phyloP scores from a whole-genome alignment of 176 grass and related monocot species.

The Triticum urartu region DNA sequence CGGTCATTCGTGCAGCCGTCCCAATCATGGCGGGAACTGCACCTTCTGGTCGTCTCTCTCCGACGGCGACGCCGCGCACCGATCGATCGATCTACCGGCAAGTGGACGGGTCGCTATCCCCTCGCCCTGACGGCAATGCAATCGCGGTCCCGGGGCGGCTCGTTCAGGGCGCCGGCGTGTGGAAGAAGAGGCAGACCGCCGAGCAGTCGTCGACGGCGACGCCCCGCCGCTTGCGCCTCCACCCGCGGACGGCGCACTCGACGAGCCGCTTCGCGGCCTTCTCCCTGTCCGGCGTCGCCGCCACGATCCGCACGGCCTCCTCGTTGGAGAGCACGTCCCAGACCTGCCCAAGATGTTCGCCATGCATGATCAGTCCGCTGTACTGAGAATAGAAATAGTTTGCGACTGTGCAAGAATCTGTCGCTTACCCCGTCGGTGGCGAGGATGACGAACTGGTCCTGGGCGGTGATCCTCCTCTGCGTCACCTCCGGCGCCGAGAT shows the following conservation, averaged over 20 bases:
- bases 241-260: constrained; percentile 63
- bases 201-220: constrained; percentile 95
- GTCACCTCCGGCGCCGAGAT: constrained; percentile 90
- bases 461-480: constrained; percentile 46
- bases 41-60: constrained; percentile 7
- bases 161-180: constrained; percentile 36
- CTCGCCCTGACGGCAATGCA: background rate
- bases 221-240: constrained; percentile 62
- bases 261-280: constrained; percentile 84
- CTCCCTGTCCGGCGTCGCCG: constrained; percentile 41
- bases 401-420: no score
- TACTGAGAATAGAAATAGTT: no score
- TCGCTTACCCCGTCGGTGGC: constrained; percentile 85
- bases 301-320: constrained; percentile 88
- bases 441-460: constrained; percentile 80
- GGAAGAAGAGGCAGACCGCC: constrained; percentile 89
- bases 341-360: constrained; percentile 36
- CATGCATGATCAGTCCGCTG: background rate
- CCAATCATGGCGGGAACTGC: constrained; percentile 13
- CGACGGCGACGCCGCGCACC: constrained; percentile 22
- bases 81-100: background rate
- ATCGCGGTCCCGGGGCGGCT: background rate
- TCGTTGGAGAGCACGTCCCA: constrained; percentile 97
- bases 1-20: constrained; percentile 14
- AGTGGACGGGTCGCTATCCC: background rate